Conservation (phyloP, 2,329 filamentous ascomycete genomes). For the Aspergillus bombycis region DNA sequence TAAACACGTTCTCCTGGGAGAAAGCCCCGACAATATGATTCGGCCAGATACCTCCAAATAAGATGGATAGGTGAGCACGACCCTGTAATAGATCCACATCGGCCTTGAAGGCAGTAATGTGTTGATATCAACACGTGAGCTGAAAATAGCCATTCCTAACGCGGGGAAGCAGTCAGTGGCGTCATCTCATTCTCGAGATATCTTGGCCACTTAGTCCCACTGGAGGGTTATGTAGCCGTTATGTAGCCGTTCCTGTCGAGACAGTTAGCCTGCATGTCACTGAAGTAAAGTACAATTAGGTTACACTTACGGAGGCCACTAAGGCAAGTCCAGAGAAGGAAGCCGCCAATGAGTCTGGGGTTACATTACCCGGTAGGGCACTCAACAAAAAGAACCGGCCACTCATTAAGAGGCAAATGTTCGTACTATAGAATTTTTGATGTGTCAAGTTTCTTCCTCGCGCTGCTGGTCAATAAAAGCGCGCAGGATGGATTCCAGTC, state of each 20-base stretch:
- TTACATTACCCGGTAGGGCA: not conserved
- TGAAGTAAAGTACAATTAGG: not conserved
- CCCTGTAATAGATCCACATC: not conserved
- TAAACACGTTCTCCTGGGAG: not conserved
- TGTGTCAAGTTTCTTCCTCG: constrained; percentile 26
- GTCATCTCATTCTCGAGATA: constrained; percentile 8
- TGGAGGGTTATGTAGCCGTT: too few species aligned
- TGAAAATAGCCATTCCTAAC: not conserved
- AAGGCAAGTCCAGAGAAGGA: not conserved
- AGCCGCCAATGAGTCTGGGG: constrained; percentile 13
- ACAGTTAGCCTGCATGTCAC: not conserved
- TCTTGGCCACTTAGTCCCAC: not conserved
- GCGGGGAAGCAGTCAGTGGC: constrained; percentile 9
- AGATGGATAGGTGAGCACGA: not conserved
- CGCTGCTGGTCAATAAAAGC: constrained; percentile 40
- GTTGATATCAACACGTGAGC: not conserved
- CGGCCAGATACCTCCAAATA: not conserved
- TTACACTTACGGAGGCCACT: not conserved
- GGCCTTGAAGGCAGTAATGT: not conserved
- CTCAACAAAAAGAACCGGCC: not conserved
- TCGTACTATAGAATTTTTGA: not conserved
- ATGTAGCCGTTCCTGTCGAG: not conserved
- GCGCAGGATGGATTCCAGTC: constrained; percentile 72
- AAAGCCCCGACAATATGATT: not conserved
- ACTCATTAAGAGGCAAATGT: not conserved